Evolutionary conservation across 495 filamentous ascomycete species (phyloP), one percentile per base, ranked within the genome.

Genomic region (Podospora appendiculata): DNA sequence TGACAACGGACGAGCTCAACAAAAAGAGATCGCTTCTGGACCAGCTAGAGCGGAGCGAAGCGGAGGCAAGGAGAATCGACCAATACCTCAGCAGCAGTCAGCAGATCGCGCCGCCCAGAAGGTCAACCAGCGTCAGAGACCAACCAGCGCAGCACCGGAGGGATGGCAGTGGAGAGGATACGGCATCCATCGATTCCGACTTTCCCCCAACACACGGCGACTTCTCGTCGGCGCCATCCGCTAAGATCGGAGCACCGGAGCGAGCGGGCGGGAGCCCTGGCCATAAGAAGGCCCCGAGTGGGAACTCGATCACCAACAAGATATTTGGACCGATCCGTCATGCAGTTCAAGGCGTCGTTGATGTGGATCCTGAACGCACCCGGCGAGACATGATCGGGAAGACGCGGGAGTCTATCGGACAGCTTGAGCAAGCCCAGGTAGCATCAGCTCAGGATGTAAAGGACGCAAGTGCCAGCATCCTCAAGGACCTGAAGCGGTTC

Each of bases 321-420:
- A 87, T 96, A n/a, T 96, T 98, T 66, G 91, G 91, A 17, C 83
- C 90, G 10, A 84, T 98, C 51, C 92, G 85, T 55, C 90, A 97
- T 71, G 92, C 94, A 0, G 86, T 96, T 25, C 90, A 96, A 64
- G 94, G 94, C 14, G 90, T 96, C 61, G 90, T 91, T 4, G 93
- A 98, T 66, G 88, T 91, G 32, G 93, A 98, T 61, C 93, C 93
- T 0, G 94, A 96, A 73, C 74, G 89, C 49, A 96, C 90, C 34
- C 78, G 93, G 50, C 79, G 94, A 38, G 93, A 98, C 65, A 87
- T 88, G 52, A 95, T 98, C 51, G 90, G 90, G 5, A 96, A 96
- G 74, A 98, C 93, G 3, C 82, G 83, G 53, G 93, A 98, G 69
- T 71, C 69, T 7, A 77, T 84, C 32, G 63, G 61, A 16, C 75